A percentile compares a stretch with the other conserved stretches of the same genome.
Evolutionary conservation across 2,329 filamentous ascomycete genomes (phyloP).

Genomic region (Pyrenophora graminea): DNA sequence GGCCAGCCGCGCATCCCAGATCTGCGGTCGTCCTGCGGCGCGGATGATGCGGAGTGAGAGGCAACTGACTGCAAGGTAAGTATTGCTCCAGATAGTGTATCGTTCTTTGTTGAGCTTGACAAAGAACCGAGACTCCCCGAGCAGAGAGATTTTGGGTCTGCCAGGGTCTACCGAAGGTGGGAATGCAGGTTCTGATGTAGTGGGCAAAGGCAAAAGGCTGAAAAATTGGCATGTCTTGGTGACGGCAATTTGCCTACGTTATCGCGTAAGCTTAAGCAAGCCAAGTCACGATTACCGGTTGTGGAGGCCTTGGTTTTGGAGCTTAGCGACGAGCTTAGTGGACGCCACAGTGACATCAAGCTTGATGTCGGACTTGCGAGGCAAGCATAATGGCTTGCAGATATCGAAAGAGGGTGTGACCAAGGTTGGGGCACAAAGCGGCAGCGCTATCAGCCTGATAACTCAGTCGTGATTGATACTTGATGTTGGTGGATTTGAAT

Average conservation of each 20-base stretch:
- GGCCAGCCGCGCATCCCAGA: background rate
- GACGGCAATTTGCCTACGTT: background rate
- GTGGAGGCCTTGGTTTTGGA: conserved; percentile 4
- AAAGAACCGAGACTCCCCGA: too few species aligned
- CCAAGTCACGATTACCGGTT: conserved; percentile 11
- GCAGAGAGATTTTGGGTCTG: too few species aligned
- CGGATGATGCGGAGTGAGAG: background rate
- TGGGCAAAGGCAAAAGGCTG: too few species aligned
- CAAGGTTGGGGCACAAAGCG: background rate
- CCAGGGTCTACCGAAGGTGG: too few species aligned
- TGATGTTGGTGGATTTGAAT: background rate
- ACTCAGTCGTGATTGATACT: background rate
- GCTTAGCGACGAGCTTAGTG: conserved; percentile 12
- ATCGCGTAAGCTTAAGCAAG: conserved; percentile 14
- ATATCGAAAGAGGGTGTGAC: background rate
- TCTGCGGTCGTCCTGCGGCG: background rate
- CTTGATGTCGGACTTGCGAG: background rate
- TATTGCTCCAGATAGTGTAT: too few species aligned
- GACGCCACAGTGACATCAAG: conserved; percentile 14
- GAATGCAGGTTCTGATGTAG: too few species aligned
- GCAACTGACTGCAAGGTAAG: too few species aligned
- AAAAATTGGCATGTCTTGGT: conserved; percentile 11
- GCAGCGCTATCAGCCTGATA: background rate
- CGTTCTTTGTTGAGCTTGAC: too few species aligned
- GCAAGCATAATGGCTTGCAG: background rate